Conservation (phyloP, 352 stramenopile species). For the Globisporangium yorkense region DNA sequence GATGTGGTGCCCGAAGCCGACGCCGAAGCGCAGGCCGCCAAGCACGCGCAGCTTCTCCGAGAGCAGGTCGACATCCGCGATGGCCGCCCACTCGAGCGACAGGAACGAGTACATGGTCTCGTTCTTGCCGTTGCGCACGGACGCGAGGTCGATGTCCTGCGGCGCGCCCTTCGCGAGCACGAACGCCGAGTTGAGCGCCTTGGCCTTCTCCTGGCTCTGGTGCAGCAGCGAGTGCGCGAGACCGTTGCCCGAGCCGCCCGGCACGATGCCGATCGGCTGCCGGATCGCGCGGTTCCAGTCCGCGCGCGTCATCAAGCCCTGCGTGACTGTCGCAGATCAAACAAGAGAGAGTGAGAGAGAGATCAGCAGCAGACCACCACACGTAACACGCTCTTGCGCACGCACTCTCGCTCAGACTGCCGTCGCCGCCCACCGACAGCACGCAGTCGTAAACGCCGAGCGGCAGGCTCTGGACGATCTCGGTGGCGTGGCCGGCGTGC, state of each 20-base stretch:
- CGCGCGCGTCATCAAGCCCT: conserved; percentile 61
- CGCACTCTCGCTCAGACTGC: conserved; percentile 57
- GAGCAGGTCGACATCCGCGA: conserved; percentile 76
- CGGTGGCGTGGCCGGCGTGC: conserved; percentile 37
- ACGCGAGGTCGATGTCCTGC: conserved; percentile 64
- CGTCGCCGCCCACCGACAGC: conserved; percentile 64
- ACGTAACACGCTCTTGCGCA: conserved; percentile 4
- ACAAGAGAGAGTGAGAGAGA: background rate
- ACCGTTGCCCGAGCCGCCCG: conserved; percentile 59
- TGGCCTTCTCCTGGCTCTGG: conserved; percentile 34
- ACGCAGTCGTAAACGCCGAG: conserved; percentile 58
- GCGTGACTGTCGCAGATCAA: conserved; percentile 32
- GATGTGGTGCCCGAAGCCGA: conserved; percentile 52
- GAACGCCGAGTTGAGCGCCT: conserved; percentile 48
- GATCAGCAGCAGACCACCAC: background rate
- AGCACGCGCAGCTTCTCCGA: conserved; percentile 68
- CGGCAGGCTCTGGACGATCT: conserved; percentile 44
- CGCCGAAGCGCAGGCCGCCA: conserved; percentile 57
- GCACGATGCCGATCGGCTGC: conserved; percentile 57
- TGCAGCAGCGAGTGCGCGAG: conserved; percentile 58
- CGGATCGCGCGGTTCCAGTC: conserved; percentile 72
- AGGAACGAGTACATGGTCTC: conserved; percentile 73
- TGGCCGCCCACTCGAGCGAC: conserved; percentile 75
- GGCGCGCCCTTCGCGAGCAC: conserved; percentile 59
- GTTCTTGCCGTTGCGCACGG: conserved; percentile 42